Percentiles rank a stretch among this genome's conserved stretches.
phyloP scores from a whole-genome alignment of 1,284 basidiomycete genomes.

The Schizophyllum commune region DNA sequence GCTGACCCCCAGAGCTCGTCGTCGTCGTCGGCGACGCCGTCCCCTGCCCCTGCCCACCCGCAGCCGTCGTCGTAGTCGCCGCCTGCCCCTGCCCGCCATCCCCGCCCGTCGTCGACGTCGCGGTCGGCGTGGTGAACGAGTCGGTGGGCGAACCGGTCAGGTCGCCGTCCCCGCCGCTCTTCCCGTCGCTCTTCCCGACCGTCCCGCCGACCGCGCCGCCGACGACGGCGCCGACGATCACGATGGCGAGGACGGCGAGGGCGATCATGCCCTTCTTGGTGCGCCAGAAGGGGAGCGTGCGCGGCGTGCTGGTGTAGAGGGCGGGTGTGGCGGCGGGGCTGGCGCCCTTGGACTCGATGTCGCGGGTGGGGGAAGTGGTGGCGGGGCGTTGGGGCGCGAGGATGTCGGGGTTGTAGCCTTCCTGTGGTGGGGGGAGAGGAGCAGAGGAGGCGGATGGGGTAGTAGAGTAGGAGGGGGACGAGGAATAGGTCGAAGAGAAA shows the following conservation, averaged over 20 bases:
- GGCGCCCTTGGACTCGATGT: background rate
- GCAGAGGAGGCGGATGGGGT: too few species aligned
- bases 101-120: background rate
- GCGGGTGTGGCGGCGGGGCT: too few species aligned
- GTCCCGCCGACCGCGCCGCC: constrained; percentile 22
- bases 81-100: background rate
- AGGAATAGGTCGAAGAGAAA: too few species aligned
- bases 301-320: background rate
- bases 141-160: too few species aligned
- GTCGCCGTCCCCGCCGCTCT: background rate
- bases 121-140: background rate
- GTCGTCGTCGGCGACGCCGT: too few species aligned
- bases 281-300: constrained; percentile 5
- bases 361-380: background rate
- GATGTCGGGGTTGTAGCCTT: constrained; percentile 6
- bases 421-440: background rate
- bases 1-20: too few species aligned
- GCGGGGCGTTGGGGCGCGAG: background rate
- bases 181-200: constrained; percentile 9
- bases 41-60: too few species aligned
- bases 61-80: background rate
- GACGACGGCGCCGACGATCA: constrained; percentile 19
- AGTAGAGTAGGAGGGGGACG: too few species aligned
- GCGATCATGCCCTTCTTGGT: constrained; percentile 15
- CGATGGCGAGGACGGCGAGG: constrained; percentile 14